Conservation (phyloP, 139 green algal genomes). For the Coelastrella sp. region DNA sequence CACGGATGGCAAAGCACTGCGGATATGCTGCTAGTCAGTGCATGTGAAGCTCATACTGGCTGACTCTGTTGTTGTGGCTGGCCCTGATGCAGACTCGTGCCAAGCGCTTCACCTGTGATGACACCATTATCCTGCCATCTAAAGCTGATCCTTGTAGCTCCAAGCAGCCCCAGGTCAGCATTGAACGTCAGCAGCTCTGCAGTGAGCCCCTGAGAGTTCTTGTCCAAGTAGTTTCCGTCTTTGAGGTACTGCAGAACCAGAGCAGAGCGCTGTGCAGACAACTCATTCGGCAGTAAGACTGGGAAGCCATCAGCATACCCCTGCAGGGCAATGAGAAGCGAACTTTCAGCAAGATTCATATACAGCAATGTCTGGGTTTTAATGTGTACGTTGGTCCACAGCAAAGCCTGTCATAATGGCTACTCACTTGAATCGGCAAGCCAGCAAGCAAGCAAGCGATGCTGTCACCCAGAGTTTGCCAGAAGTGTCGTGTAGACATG, state of each 20-base stretch:
- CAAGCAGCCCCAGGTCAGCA: conserved; percentile 33
- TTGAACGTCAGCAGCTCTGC: conserved; percentile 45
- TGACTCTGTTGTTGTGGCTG: too few relatives aligned
- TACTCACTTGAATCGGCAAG: background rate
- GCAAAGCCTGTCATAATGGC: too few relatives aligned
- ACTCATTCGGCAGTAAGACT: conserved; percentile 44
- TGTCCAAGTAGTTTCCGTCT: conserved; percentile 61
- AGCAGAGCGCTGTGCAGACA: conserved; percentile 9
- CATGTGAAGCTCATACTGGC: background rate
- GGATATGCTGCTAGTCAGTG: too few relatives aligned
- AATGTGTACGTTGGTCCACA: too few relatives aligned
- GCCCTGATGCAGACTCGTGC: background rate
- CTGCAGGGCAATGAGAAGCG: background rate
- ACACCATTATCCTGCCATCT: conserved; percentile 18
- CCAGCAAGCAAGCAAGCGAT: background rate
- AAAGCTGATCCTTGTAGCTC: background rate
- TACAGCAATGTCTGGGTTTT: too few relatives aligned
- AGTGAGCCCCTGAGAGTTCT: background rate
- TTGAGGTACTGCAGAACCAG: conserved; percentile 45
- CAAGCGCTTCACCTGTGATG: background rate
- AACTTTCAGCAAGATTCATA: too few relatives aligned
- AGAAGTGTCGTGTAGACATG: too few relatives aligned
- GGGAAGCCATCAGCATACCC: conserved; percentile 52
- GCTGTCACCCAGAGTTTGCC: too few relatives aligned
- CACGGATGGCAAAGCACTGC: too few relatives aligned